These are phyloP conservation scores for Pichia membranifaciens DNA, from an alignment of 805 yeast genomes.

Conservation along the genomic window DNA sequence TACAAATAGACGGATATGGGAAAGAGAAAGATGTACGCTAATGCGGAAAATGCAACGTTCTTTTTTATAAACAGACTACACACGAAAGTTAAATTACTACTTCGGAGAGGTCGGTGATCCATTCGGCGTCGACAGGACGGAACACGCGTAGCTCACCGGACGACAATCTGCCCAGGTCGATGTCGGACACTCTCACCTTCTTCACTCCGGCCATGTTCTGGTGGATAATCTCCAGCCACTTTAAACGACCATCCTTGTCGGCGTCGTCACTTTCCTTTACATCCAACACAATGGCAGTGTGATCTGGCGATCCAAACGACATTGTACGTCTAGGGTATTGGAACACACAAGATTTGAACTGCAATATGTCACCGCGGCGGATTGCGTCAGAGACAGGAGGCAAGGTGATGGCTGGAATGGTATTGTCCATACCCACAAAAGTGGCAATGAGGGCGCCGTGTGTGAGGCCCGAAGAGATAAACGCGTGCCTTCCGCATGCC, in stretches of 20 bases:
- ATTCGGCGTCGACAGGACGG: slow-evolving; percentile 42
- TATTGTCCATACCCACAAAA: slow-evolving; percentile 14
- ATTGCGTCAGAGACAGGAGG: slow-evolving; percentile 35
- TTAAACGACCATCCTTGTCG: slow-evolving; percentile 22
- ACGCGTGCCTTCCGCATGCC: slow-evolving; percentile 55
- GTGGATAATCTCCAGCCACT: slow-evolving; percentile 35
- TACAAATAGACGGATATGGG: too few relatives aligned
- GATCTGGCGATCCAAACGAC: slow-evolving; percentile 48
- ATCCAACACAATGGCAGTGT: slow-evolving; percentile 38
- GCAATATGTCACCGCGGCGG: slow-evolving; percentile 52
- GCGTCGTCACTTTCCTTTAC: slow-evolving; percentile 26
- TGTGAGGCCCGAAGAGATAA: slow-evolving; percentile 39
- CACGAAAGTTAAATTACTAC: slow-evolving; percentile 5
- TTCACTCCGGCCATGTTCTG: slow-evolving; percentile 44
- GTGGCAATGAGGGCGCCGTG: slow-evolving; percentile 40
- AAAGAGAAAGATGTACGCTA: too few relatives aligned
- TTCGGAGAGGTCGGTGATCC: slow-evolving; percentile 32
- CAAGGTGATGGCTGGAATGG: slow-evolving; percentile 16
- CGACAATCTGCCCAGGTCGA: slow-evolving; percentile 33
- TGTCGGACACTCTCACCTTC: slow-evolving; percentile 35
- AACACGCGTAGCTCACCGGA: slow-evolving; percentile 41
- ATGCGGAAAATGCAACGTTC: too few relatives aligned
- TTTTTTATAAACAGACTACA: too few relatives aligned
- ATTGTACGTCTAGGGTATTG: slow-evolving; percentile 31
- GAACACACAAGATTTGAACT: slow-evolving; percentile 39